A percentile compares a stretch with the other conserved stretches of the same genome.
Conservation (phyloP, 495 filamentous ascomycete genomes). For the Aspergillus sparsus region DNA sequence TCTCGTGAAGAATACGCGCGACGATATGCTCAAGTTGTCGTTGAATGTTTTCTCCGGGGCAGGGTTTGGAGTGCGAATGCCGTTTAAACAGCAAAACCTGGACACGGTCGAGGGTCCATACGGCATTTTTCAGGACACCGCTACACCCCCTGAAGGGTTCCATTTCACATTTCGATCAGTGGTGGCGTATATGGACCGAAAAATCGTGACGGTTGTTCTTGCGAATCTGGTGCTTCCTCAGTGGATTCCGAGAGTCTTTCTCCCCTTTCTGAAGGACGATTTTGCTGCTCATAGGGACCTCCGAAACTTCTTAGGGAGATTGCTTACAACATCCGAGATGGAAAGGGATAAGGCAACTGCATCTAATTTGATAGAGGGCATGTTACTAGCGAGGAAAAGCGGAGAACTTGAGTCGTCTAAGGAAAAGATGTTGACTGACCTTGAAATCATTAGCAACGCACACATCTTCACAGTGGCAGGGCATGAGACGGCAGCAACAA, state of each 20-base stretch:
- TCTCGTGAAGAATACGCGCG: slow-evolving; percentile 16
- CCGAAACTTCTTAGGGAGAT: slow-evolving; percentile 15
- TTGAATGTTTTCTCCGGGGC: slow-evolving; percentile 47
- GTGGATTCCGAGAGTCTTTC: slow-evolving; percentile 20
- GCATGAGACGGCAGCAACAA: slow-evolving; percentile 52
- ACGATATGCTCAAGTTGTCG: slow-evolving; percentile 45
- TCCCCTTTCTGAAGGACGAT: slow-evolving; percentile 24
- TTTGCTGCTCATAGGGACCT: slow-evolving; percentile 25
- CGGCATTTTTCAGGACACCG: slow-evolving; percentile 24
- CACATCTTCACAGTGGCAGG: slow-evolving; percentile 54
- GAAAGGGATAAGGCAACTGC: slow-evolving; percentile 1
- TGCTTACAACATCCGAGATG: slow-evolving; percentile 14
- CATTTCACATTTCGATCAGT: slow-evolving; percentile 27
- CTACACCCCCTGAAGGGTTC: slow-evolving; percentile 20
- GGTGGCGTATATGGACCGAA: slow-evolving; percentile 20
- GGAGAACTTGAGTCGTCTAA: slow-evolving; percentile 8
- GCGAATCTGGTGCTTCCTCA: slow-evolving; percentile 21
- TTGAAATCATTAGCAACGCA: slow-evolving; percentile 51
- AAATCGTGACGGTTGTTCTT: slow-evolving; percentile 15
- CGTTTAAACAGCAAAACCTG: slow-evolving; percentile 16
- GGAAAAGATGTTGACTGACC: slow-evolving; percentile 29
- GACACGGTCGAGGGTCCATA: slow-evolving; percentile 3
- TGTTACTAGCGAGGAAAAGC: slow-evolving; percentile 12
- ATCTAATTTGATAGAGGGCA: slow-evolving; percentile 32
- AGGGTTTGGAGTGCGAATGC: slow-evolving; percentile 42